phyloP scores from a whole-genome alignment of 1,139 yeast genomes.

The Geotrichum carabidarum region DNA sequence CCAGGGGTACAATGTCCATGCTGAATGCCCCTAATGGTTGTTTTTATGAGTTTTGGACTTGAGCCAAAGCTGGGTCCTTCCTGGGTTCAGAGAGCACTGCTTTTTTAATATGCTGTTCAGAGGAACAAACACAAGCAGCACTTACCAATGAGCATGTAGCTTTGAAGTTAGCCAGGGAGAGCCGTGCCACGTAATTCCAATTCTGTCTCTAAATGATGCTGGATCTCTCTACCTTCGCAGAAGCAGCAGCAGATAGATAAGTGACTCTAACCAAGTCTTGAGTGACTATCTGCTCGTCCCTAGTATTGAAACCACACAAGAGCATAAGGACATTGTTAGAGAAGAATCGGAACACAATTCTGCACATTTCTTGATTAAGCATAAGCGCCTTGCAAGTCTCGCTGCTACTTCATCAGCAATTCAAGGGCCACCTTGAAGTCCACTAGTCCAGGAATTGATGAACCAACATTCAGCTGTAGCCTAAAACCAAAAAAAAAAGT shows the following conservation, averaged over 20 bases:
- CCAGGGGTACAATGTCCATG: background rate
- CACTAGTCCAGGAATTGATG: background rate
- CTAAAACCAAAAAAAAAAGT: background rate
- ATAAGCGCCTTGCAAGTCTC: slow-evolving; percentile 1
- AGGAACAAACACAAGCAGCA: background rate
- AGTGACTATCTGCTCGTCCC: slow-evolving; percentile 5
- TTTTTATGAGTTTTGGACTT: slow-evolving; percentile 2
- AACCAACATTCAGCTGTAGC: background rate
- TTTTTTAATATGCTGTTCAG: background rate
- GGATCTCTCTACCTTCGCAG: background rate
- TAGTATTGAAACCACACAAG: background rate
- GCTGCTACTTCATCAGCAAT: background rate
- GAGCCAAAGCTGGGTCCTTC: background rate
- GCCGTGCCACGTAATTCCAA: background rate
- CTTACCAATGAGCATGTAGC: background rate
- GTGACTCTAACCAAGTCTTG: background rate
- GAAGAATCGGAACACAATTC: background rate
- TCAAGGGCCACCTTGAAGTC: background rate
- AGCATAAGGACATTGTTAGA: background rate
- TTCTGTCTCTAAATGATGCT: background rate
- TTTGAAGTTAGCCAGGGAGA: background rate
- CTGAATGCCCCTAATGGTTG: slow-evolving; percentile 5
- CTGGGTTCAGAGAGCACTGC: background rate
- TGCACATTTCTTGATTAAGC: slow-evolving; percentile 4
- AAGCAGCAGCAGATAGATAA: background rate